These are phyloP conservation scores for Coniella lustricola DNA, from an alignment of 2,329 filamentous ascomycete species.

Conservation along the genomic window DNA sequence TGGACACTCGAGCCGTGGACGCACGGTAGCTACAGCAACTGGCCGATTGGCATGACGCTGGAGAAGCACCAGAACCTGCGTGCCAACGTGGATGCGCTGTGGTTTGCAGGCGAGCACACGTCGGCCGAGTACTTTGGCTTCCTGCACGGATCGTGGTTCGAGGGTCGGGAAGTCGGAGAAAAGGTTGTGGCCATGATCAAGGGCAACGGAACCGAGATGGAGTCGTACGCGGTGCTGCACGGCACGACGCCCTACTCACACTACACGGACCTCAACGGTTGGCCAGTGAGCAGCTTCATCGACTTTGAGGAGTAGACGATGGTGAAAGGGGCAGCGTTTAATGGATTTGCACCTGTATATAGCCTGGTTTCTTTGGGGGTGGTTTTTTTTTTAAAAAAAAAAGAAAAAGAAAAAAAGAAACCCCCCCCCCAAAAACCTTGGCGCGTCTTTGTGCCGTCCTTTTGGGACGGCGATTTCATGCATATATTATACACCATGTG, in stretches of 20 bases:
- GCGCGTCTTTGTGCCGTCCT: no score
- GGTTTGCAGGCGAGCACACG: conserved; percentile 59
- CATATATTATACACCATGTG: no score
- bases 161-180: conserved; percentile 43
- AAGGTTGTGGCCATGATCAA: conserved; percentile 33
- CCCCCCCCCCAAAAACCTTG: no score
- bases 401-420: no score
- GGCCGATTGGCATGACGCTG: conserved; percentile 56
- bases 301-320: conserved; percentile 9
- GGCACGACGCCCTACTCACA: conserved; percentile 29
- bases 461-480: no score
- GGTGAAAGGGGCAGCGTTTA: no score
- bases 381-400: no score
- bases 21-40: conserved; percentile 61
- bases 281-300: conserved; percentile 29
- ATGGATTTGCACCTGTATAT: background rate
- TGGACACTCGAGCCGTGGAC: conserved; percentile 43
- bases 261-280: conserved; percentile 30
- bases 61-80: conserved; percentile 62
- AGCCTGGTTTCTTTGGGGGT: no score
- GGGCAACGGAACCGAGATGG: conserved; percentile 20
- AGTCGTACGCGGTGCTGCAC: conserved; percentile 25
- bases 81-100: conserved; percentile 54
- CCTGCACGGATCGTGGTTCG: conserved; percentile 55
- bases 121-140: conserved; percentile 59